phyloP scores from a whole-genome alignment of 2,329 filamentous ascomycete genomes.

The Botrytis porri region DNA sequence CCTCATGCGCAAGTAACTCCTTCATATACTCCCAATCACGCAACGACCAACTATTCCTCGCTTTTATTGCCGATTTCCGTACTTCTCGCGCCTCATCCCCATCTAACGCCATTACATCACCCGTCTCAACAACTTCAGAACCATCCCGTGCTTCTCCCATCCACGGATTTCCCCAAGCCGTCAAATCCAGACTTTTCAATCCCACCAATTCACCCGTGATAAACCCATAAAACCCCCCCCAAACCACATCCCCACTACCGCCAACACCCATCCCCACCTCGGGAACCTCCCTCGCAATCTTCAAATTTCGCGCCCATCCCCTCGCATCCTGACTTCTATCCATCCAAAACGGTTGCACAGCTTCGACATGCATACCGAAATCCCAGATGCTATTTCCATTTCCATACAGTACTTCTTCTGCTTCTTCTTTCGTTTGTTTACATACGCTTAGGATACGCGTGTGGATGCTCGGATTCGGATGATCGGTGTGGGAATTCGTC shows the following conservation, averaged over 20 bases:
- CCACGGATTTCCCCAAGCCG: conserved; percentile 27
- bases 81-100: neutral
- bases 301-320: conserved; percentile 24
- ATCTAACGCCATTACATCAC: neutral
- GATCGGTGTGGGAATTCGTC: conserved; percentile 26
- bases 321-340: conserved; percentile 28
- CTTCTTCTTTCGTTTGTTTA: conserved; percentile 28
- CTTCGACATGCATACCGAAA: conserved; percentile 31
- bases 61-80: neutral
- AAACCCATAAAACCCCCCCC: conserved; percentile 25
- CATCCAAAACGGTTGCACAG: conserved; percentile 27
- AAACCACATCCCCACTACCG: conserved; percentile 21
- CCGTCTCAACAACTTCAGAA: neutral
- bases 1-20: conserved; percentile 23
- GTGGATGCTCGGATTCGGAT: conserved; percentile 23
- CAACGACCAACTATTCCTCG: conserved; percentile 20
- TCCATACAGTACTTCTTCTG: conserved; percentile 31
- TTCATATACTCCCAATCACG: conserved; percentile 30
- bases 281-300: conserved; percentile 29
- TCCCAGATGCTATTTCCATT: conserved; percentile 25
- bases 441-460: conserved; percentile 25
- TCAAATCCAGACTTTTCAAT: conserved; percentile 29
- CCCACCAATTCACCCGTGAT: conserved; percentile 4
- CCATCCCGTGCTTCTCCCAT: neutral
- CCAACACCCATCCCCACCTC: neutral